Conservation (phyloP, 2,329 filamentous ascomycete species). For the Botrytis byssoidea region DNA sequence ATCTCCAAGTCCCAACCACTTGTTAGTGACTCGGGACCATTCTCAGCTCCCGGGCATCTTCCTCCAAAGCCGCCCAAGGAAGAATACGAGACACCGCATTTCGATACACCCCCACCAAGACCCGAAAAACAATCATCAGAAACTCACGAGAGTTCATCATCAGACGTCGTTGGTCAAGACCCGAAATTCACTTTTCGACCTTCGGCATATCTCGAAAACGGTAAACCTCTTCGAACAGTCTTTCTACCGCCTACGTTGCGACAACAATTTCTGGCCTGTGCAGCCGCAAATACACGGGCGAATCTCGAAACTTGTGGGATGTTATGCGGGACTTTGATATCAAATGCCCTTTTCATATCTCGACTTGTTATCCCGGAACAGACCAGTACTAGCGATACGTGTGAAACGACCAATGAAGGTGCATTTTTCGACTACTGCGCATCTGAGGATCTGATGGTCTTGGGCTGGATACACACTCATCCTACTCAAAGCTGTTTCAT, state of each 20-base stretch:
- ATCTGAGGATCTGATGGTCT: conserved; percentile 35
- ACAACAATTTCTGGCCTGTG: conserved; percentile 69
- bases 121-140: conserved; percentile 33
- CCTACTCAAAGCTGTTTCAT: conserved; percentile 97
- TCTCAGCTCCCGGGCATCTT: conserved; percentile 21
- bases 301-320: conserved; percentile 96
- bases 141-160: background rate
- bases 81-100: conserved; percentile 19
- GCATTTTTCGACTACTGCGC: conserved; percentile 81
- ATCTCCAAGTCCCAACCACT: conserved; percentile 53
- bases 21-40: conserved; percentile 28
- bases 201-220: conserved; percentile 85
- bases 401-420: conserved; percentile 86
- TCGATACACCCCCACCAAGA: conserved; percentile 20
- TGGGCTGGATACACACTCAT: conserved; percentile 91
- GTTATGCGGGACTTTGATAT: conserved; percentile 83
- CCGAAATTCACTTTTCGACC: conserved; percentile 70
- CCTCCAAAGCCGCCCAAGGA: conserved; percentile 38
- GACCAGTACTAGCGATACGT: conserved; percentile 85
- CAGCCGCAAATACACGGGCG: conserved; percentile 69
- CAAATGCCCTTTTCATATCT: conserved; percentile 90
- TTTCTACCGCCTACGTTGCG: conserved; percentile 81
- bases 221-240: conserved; percentile 78
- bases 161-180: conserved; percentile 21
- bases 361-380: conserved; percentile 89